Conservation (phyloP, 495 filamentous ascomycete genomes). For the Copromyces sp. region DNA sequence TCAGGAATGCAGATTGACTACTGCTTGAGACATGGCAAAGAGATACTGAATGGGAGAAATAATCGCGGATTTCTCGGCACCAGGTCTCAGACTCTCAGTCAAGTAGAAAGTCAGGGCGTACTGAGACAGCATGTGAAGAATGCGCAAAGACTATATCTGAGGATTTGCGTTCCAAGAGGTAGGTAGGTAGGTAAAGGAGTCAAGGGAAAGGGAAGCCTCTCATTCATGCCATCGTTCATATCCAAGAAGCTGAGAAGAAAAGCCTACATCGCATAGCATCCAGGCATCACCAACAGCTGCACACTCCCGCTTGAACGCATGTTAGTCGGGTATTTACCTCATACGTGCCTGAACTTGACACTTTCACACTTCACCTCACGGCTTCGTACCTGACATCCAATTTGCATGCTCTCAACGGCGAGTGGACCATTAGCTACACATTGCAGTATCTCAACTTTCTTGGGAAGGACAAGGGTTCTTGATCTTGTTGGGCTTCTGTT, state of each 20-base stretch:
- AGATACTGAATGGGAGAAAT: neutral
- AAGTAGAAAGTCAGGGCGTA: neutral
- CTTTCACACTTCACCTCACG: neutral
- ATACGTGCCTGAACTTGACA: neutral
- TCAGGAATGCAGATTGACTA: neutral
- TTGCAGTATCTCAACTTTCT: neutral
- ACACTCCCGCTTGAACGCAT: neutral
- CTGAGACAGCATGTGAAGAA: neutral
- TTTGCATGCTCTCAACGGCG: neutral
- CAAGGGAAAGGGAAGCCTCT: neutral
- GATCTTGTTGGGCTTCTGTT: neutral
- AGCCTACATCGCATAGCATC: neutral
- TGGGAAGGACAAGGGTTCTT: neutral
- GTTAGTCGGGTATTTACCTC: neutral
- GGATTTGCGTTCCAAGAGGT: neutral
- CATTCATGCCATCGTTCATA: neutral
- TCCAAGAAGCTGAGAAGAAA: too few species aligned
- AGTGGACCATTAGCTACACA: neutral
- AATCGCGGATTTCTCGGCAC: neutral
- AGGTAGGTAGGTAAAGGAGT: neutral
- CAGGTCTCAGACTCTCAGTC: neutral
- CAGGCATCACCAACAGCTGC: neutral
- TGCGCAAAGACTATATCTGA: neutral
- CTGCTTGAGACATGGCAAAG: neutral
- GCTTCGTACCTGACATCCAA: neutral